Conservation (phyloP, 805 yeast genomes). For the Candida maltosa region DNA sequence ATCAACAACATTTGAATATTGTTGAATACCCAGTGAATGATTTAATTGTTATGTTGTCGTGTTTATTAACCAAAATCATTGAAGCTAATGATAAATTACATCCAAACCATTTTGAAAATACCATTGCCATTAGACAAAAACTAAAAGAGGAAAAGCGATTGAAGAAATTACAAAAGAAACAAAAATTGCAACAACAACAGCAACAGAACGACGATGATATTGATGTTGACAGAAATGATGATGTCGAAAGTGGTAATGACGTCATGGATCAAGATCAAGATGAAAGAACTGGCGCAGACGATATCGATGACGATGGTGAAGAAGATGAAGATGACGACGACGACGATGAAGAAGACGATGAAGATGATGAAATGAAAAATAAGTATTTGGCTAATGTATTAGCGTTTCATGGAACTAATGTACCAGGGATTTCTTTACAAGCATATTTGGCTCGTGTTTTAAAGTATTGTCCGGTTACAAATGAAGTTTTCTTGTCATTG, state of each 20-base stretch:
- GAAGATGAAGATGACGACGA: slow-evolving; percentile 9
- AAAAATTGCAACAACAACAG: slow-evolving; percentile 2
- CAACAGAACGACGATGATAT: slow-evolving; percentile 2
- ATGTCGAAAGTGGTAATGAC: slow-evolving; percentile 2
- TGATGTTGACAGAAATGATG: slow-evolving; percentile 7
- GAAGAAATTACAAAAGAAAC: slow-evolving; percentile 20
- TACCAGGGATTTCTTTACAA: slow-evolving; percentile 91
- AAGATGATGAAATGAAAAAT: slow-evolving; percentile 43
- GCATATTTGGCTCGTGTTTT: slow-evolving; percentile 87
- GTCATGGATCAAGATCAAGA: not conserved
- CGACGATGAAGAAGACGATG: slow-evolving; percentile 28
- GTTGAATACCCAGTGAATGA: slow-evolving; percentile 81
- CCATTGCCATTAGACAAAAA: slow-evolving; percentile 38
- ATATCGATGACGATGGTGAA: slow-evolving; percentile 11
- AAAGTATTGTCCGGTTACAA: slow-evolving; percentile 97
- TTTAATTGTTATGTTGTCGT: slow-evolving; percentile 78
- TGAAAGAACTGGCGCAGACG: slow-evolving; percentile 5
- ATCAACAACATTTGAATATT: slow-evolving; percentile 63
- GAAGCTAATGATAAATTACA: slow-evolving; percentile 85
- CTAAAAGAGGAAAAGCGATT: slow-evolving; percentile 30
- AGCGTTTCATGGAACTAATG: slow-evolving; percentile 93
- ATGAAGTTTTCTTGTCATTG: slow-evolving; percentile 87
- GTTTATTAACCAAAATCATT: slow-evolving; percentile 79
- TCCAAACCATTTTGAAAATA: slow-evolving; percentile 58
- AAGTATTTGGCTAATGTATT: slow-evolving; percentile 65